A percentile compares a stretch with the other conserved stretches of the same genome.
These are phyloP conservation scores for Logfia minima DNA, from an alignment of 129 eudicot species.

Conservation along the genomic window DNA sequence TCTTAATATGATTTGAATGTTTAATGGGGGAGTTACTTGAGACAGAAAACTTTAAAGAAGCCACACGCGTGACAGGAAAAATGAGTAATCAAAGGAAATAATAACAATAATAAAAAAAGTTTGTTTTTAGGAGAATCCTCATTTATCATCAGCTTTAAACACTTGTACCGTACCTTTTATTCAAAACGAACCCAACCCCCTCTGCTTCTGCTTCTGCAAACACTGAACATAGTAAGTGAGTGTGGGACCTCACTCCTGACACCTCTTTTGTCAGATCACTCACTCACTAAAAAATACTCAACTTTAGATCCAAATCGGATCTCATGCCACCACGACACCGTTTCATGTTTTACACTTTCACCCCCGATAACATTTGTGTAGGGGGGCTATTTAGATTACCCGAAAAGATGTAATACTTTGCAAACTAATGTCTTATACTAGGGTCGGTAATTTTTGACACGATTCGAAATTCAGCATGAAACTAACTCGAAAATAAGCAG, in stretches of 20 bases:
- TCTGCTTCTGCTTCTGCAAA: conserved; percentile 15
- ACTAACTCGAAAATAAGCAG: no score
- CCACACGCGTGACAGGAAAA: conserved; percentile 26
- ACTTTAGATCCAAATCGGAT: conserved; percentile 27
- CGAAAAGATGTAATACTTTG: not conserved
- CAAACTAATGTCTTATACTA: not conserved
- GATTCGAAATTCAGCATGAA: no score
- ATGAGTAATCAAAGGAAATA: not conserved
- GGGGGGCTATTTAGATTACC: not conserved
- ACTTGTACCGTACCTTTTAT: conserved; percentile 17
- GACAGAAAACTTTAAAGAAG: conserved; percentile 6
- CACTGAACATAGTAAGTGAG: conserved; percentile 28
- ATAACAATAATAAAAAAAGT: not conserved
- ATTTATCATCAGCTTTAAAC: conserved; percentile 28
- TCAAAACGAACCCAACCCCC: not conserved
- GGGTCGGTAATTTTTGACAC: no score
- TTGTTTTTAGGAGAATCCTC: conserved; percentile 24
- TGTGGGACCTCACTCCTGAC: conserved; percentile 22
- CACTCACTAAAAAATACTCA: conserved; percentile 23
- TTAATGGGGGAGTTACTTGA: conserved; percentile 3
- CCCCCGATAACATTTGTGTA: not conserved
- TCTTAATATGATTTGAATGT: conserved; percentile 18
- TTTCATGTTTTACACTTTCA: not conserved
- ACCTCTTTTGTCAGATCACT: conserved; percentile 27
- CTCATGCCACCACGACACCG: conserved; percentile 16